phyloP scores from a whole-genome alignment of 768 basidiomycete genomes.

The Agrocybe chaxingu region DNA sequence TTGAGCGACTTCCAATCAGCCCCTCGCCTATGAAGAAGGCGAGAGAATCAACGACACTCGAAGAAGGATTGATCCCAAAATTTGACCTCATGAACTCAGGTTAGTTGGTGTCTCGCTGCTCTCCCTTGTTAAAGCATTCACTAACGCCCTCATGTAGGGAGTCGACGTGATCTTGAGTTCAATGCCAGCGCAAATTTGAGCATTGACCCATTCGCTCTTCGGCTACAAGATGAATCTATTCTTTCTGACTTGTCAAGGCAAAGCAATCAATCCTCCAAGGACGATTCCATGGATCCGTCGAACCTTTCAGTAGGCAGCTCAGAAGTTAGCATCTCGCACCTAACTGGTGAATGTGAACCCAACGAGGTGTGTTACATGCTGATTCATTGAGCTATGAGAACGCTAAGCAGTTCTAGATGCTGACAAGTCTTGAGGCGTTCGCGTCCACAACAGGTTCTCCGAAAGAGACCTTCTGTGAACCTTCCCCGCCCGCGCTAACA shows the following conservation, averaged over 20 bases:
- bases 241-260: conserved; percentile 17
- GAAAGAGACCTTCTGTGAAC: background rate
- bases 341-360: conserved; percentile 11
- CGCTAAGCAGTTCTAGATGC: background rate
- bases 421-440: conserved; percentile 6
- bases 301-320: conserved; percentile 28
- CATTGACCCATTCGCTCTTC: conserved; percentile 23
- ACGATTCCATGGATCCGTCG: conserved; percentile 23
- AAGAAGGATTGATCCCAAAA: conserved; percentile 29
- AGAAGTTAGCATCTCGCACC: conserved; percentile 22
- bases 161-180: conserved; percentile 7
- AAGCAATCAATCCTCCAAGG: conserved; percentile 14
- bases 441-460: background rate
- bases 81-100: conserved; percentile 24
- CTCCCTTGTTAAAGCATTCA: conserved; percentile 5
- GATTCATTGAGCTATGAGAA: background rate
- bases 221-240: conserved; percentile 22
- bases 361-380: conserved; percentile 9
- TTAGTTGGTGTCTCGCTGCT: conserved; percentile 4
- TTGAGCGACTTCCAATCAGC: conserved; percentile 28
- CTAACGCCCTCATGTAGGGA: conserved; percentile 7
- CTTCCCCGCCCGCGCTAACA: conserved; percentile 8
- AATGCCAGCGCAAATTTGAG: conserved; percentile 17
- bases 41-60: conserved; percentile 4
- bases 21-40: conserved; percentile 35